Conservation (phyloP, 1,284 basidiomycete species). For the Cutaneotrichosporon curvatum region DNA sequence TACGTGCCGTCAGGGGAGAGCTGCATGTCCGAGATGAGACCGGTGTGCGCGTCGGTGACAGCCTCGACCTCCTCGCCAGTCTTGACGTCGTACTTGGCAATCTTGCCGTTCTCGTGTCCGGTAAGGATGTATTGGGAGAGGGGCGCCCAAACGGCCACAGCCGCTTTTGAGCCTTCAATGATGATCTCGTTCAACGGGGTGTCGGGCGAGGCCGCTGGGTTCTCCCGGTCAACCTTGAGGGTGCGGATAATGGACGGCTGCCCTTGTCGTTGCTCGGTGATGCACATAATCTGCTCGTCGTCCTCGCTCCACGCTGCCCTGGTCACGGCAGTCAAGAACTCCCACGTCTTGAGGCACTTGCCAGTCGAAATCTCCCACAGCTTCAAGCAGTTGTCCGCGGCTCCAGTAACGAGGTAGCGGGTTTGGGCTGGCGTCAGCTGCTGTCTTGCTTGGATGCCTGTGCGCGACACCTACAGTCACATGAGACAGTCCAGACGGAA, state of each 20-base stretch:
- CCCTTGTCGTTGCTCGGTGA: slow-evolving; percentile 97
- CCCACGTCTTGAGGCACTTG: slow-evolving; percentile 88
- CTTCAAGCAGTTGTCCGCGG: slow-evolving; percentile 79
- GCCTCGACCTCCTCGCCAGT: slow-evolving; percentile 74
- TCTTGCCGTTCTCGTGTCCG: slow-evolving; percentile 92
- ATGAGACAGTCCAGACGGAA: slow-evolving; percentile 91
- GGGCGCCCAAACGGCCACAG: slow-evolving; percentile 84
- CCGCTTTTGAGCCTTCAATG: slow-evolving; percentile 88
- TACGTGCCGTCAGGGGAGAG: slow-evolving; percentile 84
- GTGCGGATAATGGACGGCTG: slow-evolving; percentile 57
- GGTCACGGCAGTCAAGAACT: slow-evolving; percentile 97
- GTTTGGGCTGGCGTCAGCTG: slow-evolving; percentile 59
- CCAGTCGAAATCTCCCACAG: slow-evolving; percentile 88
- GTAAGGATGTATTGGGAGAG: slow-evolving; percentile 77
- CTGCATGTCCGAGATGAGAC: slow-evolving; percentile 84
- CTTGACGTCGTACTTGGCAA: slow-evolving; percentile 80
- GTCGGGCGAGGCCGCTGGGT: slow-evolving; percentile 53
- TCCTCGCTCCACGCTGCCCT: slow-evolving; percentile 78
- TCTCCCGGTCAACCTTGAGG: slow-evolving; percentile 77
- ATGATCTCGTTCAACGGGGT: slow-evolving; percentile 74
- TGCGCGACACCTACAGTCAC: slow-evolving; percentile 66
- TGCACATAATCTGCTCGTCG: slow-evolving; percentile 76
- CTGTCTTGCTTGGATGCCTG: slow-evolving; percentile 6
- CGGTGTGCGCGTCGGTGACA: slow-evolving; percentile 69
- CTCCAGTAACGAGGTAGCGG: slow-evolving; percentile 77